A percentile compares a stretch with the other conserved stretches of the same genome.
Conservation (phyloP, 257 asterid genomes). For the Solanum bulbocastanum region DNA sequence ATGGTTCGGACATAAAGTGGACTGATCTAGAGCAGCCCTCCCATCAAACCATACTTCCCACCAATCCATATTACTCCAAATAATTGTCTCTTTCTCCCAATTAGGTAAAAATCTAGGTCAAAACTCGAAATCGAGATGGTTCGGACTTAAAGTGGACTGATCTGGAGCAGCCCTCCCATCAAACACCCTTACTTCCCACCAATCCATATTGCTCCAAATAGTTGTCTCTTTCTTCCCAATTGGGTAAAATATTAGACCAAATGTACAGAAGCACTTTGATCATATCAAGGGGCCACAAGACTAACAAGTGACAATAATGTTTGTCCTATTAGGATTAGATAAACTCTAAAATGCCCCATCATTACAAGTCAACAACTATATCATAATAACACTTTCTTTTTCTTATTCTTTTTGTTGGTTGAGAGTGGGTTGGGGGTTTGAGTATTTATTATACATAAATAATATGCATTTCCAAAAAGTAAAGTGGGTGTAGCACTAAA, state of each 20-base stretch:
- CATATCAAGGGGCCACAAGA: background rate
- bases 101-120: background rate
- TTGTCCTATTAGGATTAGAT: background rate
- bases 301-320: background rate
- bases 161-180: background rate
- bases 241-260: background rate
- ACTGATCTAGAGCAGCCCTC: background rate
- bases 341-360: background rate
- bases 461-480: background rate
- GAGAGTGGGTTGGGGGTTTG: background rate
- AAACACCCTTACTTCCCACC: background rate
- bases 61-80: background rate
- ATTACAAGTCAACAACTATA: background rate
- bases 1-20: background rate
- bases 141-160: background rate
- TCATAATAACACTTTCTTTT: background rate
- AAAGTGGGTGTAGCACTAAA: background rate
- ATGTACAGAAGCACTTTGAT: background rate
- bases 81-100: background rate
- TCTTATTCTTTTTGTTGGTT: background rate
- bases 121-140: background rate
- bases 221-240: background rate
- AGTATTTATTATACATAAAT: background rate
- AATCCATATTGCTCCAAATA: background rate
- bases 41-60: background rate